Base-by-base conservation (phyloP, 768 basidiomycete species). In the Suillus fuscotomentosus region DNA sequence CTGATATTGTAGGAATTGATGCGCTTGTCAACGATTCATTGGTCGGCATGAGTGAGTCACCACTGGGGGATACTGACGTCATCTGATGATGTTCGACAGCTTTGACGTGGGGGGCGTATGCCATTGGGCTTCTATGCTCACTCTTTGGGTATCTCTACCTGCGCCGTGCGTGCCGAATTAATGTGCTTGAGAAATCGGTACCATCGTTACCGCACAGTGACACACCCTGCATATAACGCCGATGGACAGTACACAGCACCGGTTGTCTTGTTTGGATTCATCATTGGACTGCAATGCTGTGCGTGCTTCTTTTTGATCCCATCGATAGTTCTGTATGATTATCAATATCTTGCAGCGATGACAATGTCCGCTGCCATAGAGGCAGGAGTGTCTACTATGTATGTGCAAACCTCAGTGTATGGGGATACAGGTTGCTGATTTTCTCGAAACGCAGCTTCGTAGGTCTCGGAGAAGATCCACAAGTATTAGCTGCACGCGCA, bases 351-450 rank as follows among this genome's bases (percentile, higher is more conserved):
- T 24, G 41, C 66, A 91, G 89, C 86, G 17, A 74, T 90, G 65
- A 91, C 90, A 7, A 77, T 91, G 65, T 85, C 86, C 3, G 88
- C 88, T 14, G 86, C 89, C 4, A 87, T 93, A 68, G 92, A 94
- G 71, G 92, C 91, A 15, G 94, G 92, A 59, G 92, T 95, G 1
- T 94, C 92, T 2, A 94, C 92, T 2, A 93, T 94, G 87, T 92
- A 74, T 67, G 84, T 71, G 34, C 42, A 42, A 7, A 42, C 17
- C 39, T 22, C 17, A 10, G 31, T 34, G 5, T 8, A 60, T 15
- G 17, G 13, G 56, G 6, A 48, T 39, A 54, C 42, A 27, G 1
- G 31, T 31, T 53, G 60, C 10, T 48, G 34, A 55, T 60, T 38
- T 47, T 48, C 36, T 31, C 34, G 10, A 17, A n/a, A n/a, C n/a